Evolutionary conservation across 1,284 basidiomycete species (phyloP), one percentile per base, ranked within the genome.

Genomic region (Caloboletus inedulis): DNA sequence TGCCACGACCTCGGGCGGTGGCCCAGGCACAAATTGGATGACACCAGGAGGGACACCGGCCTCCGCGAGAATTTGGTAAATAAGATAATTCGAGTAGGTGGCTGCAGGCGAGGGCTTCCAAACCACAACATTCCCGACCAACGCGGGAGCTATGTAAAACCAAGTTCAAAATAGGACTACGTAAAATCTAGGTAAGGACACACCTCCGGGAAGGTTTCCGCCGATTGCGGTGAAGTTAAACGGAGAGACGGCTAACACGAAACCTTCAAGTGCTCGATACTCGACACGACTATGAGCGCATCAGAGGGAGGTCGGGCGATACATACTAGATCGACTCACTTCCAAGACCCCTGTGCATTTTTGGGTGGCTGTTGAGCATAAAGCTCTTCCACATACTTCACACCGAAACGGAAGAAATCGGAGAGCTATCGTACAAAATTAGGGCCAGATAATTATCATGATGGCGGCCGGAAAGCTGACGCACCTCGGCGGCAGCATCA

Each of bases 171-270:
- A 43, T 30, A 41, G 29, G 51, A 46, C 41, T 37, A 14, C 54
- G 37, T 36, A 7, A 34, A 40, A 36, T n/a, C 6, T 23, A 34
- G 47, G 44, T 27, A 46, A 37, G 29, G 35, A 70, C 80, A 44
- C 56, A 85, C 87, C 76, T 67, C 81, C 87, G 5, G 84, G 84
- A 37, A 98, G 86, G 73, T 98, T 98, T 23, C 92, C 95, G 51
- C 92, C 94, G 58, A 98, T 98, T 29, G 94, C 94, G 44, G 95
- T 97, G 69, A 98, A 99, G 79, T 99, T 99, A 79, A 99, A 99
- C 1, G 96, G 96, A 6, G 96, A 95, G 39, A 99, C 90, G 14
- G 97, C 96, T 47, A 99, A 82, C 30, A 98, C 91, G 73, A 99
- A 99, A 29, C 96, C 97, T 74, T 99, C 96, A 19, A 99, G 81